Base-by-base conservation (phyloP, 306 rosid species). In the Dicorynia guianensis region DNA sequence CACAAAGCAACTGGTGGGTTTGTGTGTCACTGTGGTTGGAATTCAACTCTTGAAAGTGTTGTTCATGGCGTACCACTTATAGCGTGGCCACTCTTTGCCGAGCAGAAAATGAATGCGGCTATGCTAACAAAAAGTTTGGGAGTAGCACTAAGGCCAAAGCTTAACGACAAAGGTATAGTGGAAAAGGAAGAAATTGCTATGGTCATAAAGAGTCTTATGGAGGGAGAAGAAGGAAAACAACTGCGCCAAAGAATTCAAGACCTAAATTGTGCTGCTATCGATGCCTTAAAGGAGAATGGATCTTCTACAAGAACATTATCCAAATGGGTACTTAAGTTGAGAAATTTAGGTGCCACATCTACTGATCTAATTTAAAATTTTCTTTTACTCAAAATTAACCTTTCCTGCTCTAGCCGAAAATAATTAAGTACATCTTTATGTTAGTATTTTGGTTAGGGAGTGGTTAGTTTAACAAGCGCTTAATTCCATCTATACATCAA, bases 1-100 rank as follows among this genome's bases (percentile, higher is more conserved):
- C 83, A 78, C 3, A 18, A 6, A 11, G 67, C 86, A 0, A 30
- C 47, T 46, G 86, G 83, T 53, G 85, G 76, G 0, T 82, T 82
- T 17, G 12, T 82, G 8, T 59, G 65, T 20, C 76, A 77, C 8
- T 77, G 81, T 61, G 76, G 76, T n/a, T 77, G 81, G 81, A 77
- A 69, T 38, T 69, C 81, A 0, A 8, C 19, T 0, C 57, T 77
- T 50, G 76, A 77, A 34, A 69, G 81, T 52, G 4, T 77, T 6
- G 9, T 35, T 11, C 13, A 64, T 0, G 83, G 78, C 1, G 63
- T 79, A 0, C 83, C 83, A 0, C 13, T 72, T 1, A 72, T 79
- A 14, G 50, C 78, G 1, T 79, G 74, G 74, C 78, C 78, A 0
- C 55, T 79, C 3, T 79, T 72, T 47, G 78, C 74, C 10, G 78